These are phyloP conservation scores for Prunus campanulata DNA, from an alignment of 306 rosid species.

Conservation along the genomic window DNA sequence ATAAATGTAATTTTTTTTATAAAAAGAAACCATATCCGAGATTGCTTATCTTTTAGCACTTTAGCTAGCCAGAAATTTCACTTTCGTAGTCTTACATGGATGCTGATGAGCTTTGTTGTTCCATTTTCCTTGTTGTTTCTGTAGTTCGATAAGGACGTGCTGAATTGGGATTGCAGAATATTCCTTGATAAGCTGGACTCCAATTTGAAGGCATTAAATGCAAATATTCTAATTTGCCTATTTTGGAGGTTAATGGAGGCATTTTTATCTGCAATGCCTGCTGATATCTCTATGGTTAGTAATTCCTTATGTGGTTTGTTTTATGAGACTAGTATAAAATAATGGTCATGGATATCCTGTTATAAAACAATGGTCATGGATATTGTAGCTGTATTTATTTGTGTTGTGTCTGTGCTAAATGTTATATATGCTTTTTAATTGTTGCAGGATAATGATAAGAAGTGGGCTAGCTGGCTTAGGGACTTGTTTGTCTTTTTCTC, in stretches of 20 bases:
- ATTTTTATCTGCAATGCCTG: constrained; percentile 41
- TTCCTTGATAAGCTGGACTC: constrained; percentile 50
- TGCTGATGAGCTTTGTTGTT: constrained; percentile 4
- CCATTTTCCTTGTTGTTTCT: constrained; percentile 10
- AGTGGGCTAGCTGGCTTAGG: constrained; percentile 55
- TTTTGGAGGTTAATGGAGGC: constrained; percentile 73
- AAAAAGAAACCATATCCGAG: background rate
- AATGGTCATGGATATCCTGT: background rate
- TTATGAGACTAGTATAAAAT: constrained; percentile 9
- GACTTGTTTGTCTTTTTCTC: constrained; percentile 75
- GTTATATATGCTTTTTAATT: constrained; percentile 13
- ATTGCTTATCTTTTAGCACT: background rate
- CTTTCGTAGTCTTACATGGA: background rate
- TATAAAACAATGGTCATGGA: background rate
- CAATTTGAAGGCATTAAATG: constrained; percentile 44
- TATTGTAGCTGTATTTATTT: background rate
- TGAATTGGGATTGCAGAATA: constrained; percentile 63
- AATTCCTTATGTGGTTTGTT: constrained; percentile 14
- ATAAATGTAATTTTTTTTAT: background rate
- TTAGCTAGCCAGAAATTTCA: background rate
- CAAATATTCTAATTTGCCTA: constrained; percentile 53
- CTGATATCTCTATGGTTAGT: constrained; percentile 58
- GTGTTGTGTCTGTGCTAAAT: constrained; percentile 6
- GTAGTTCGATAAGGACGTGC: constrained; percentile 63
- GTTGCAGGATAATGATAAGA: constrained; percentile 62